Evolutionary conservation across 1,139 yeast species (phyloP).

Genomic region (Candida sp.): DNA sequence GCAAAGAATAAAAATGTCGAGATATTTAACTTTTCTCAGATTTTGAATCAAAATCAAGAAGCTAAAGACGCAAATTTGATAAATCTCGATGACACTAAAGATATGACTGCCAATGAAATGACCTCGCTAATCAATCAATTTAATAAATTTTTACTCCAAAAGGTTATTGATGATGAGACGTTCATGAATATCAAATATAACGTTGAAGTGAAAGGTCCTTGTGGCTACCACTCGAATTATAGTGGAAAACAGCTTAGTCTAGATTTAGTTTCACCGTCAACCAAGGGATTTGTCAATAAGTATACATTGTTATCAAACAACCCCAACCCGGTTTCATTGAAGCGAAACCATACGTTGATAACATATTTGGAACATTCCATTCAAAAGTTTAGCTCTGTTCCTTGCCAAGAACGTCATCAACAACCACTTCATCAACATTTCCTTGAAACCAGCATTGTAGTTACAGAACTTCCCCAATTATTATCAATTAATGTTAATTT

Average conservation of each 20-base stretch:
- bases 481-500: slow-evolving; percentile 60
- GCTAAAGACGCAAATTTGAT: slow-evolving; percentile 51
- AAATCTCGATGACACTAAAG: slow-evolving; percentile 45
- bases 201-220: slow-evolving; percentile 31
- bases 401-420: slow-evolving; percentile 22
- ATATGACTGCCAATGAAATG: slow-evolving; percentile 30
- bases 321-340: slow-evolving; percentile 7
- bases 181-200: slow-evolving; percentile 31
- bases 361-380: slow-evolving; percentile 59
- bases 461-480: slow-evolving; percentile 58
- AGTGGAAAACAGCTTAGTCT: slow-evolving; percentile 25
- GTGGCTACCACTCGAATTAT: slow-evolving; percentile 1
- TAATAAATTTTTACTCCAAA: slow-evolving; percentile 56
- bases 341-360: slow-evolving; percentile 19
- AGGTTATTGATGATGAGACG: slow-evolving; percentile 39
- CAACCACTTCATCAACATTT: slow-evolving; percentile 33
- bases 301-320: slow-evolving; percentile 1
- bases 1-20: slow-evolving; percentile 72
- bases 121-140: slow-evolving; percentile 50
- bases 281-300: slow-evolving; percentile 13
- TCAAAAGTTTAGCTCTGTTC: slow-evolving; percentile 48
- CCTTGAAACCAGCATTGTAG: slow-evolving; percentile 49
- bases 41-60: slow-evolving; percentile 41
- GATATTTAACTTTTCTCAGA: slow-evolving; percentile 64
- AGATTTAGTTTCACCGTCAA: slow-evolving; percentile 34